Conservation (phyloP, 805 yeast genomes). For the Hanseniaspora lindneri region DNA sequence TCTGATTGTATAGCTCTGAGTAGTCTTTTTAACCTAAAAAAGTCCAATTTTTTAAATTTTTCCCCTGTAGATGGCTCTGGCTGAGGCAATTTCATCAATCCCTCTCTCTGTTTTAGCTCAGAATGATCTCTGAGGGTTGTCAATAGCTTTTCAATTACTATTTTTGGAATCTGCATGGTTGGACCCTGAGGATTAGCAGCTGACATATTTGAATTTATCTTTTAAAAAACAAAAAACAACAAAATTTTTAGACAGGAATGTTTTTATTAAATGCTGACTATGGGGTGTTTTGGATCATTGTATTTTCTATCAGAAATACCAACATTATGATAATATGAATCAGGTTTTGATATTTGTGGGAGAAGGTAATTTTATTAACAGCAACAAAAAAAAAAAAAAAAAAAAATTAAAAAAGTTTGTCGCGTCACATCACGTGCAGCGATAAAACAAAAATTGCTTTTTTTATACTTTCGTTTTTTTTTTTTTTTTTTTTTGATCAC, state of each 20-base stretch:
- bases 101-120: conserved; percentile 68
- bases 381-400: no score
- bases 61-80: conserved; percentile 10
- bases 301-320: no score
- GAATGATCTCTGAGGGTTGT: conserved; percentile 53
- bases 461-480: neutral
- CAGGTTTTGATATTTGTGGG: no score
- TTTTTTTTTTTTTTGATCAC: neutral
- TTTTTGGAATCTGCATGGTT: conserved; percentile 32
- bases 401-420: no score
- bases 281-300: no score
- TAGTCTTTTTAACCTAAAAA: conserved; percentile 79
- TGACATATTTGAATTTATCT: conserved; percentile 12
- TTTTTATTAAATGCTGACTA: no score
- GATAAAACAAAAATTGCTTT: neutral
- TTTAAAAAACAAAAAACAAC: neutral
- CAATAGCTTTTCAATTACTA: conserved; percentile 54
- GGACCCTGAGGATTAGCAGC: conserved; percentile 11
- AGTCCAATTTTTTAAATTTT: conserved; percentile 35
- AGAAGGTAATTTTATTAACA: no score
- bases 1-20: conserved; percentile 63
- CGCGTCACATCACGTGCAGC: neutral
- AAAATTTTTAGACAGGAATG: neutral
- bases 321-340: no score
- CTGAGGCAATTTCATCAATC: conserved; percentile 41